Evolutionary conservation across 306 rosid genomes (phyloP).

Genomic region (Argentina anserina): DNA sequence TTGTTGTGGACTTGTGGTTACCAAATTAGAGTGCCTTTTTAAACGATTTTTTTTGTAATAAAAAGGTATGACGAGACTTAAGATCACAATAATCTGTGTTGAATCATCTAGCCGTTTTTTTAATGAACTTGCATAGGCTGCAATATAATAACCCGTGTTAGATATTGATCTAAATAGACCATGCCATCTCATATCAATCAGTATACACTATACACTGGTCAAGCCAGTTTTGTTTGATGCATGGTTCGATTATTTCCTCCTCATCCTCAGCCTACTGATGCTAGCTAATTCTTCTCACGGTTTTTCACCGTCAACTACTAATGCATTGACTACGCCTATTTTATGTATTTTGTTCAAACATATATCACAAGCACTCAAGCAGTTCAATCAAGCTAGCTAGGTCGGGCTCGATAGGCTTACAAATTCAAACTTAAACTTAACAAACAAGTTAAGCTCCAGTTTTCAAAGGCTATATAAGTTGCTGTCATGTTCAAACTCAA

Average conservation of each 20-base stretch:
- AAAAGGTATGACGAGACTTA: neutral
- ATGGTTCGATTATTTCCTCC: neutral
- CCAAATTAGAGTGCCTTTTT: neutral
- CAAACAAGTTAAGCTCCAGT: neutral
- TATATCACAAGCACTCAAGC: neutral
- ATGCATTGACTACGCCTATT: neutral
- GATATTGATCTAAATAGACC: neutral
- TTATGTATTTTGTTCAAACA: neutral
- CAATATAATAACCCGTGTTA: neutral
- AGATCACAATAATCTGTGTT: neutral
- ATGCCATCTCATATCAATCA: neutral
- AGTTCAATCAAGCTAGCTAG: neutral
- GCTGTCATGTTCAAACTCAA: neutral
- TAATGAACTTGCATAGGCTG: neutral
- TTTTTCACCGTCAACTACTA: neutral
- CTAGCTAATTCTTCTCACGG: slow-evolving; percentile 1
- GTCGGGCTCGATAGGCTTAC: neutral
- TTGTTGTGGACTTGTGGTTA: too few relatives aligned
- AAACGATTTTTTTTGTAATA: neutral
- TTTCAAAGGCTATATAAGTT: neutral
- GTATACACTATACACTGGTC: neutral
- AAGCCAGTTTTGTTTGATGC: neutral
- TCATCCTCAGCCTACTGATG: neutral
- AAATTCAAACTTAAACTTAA: neutral
- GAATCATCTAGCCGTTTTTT: neutral